Evolutionary conservation across 2,329 filamentous ascomycete genomes (phyloP), one percentile per base, ranked within the genome.

Genomic region (Triangularia setosa): DNA sequence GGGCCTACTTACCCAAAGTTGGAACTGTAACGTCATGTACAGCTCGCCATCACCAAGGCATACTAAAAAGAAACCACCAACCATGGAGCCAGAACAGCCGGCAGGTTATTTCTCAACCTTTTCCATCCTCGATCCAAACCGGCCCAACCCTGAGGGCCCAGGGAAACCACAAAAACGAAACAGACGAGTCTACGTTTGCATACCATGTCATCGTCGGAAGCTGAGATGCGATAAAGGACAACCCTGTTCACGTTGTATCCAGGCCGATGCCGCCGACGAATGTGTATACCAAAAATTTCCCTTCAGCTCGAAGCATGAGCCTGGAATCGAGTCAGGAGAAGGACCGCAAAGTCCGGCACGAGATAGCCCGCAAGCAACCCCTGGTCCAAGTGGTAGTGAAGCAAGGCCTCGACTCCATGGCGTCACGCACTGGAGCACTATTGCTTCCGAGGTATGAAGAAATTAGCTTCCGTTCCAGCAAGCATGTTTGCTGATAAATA

Each of bases 81-180:
- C 33, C 48, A 68, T 68, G 66, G 59, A 62, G 25, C 33, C 18
- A 63, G 60, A 62, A 30, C 35, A 67, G 53, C 71, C 71, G 4
- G 71, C 68, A 25, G 71, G 67, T 25, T 73, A 68, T 63, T 72
- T 73, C 61, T 70, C 69, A 4, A 73, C 71, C 53, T 73, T 73
- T 44, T 72, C 72, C 27, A 66, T 73, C 35, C 58, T 68, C 21
- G 72, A 72, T 63, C 69, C 67, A 5, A 68, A 71, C 61, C 68
- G 63, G 24, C 66, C 62, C 21, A 63, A 65, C 8, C 63, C 66
- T 9, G 66, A 69, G 11, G 64, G 67, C 21, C 57, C 56, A 6
- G 64, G 64, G 14, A 64, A 68, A 12, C 59, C 71, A 7, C 71
- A 73, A 64, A 71, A 67, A 61, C 71, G 72, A 14, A 73, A 73